A percentile compares a stretch with the other conserved stretches of the same genome.
phyloP scores from a whole-genome alignment of 768 basidiomycete genomes.

The Trichaptum fuscoviolaceum region DNA sequence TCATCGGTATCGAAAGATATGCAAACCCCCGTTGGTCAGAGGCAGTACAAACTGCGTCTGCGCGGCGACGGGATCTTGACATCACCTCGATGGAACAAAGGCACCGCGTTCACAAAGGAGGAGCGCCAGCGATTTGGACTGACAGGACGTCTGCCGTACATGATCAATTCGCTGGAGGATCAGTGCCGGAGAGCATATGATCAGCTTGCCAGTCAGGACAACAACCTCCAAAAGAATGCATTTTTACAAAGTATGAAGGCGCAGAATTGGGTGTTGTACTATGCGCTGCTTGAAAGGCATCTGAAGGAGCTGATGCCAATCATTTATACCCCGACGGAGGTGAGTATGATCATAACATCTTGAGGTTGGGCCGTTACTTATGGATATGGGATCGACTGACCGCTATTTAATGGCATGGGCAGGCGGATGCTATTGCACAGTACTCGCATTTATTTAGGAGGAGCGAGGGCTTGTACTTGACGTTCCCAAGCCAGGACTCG shows the following conservation, averaged over 20 bases:
- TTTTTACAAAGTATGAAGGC: slow-evolving; percentile 73
- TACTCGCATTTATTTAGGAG: slow-evolving; percentile 83
- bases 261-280: slow-evolving; percentile 83
- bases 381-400: no score
- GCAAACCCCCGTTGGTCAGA: not conserved
- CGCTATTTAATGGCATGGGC: slow-evolving; percentile 8
- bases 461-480: slow-evolving; percentile 72
- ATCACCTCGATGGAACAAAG: slow-evolving; percentile 71
- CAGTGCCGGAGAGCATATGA: slow-evolving; percentile 72
- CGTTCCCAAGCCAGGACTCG: slow-evolving; percentile 50
- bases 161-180: slow-evolving; percentile 63
- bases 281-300: slow-evolving; percentile 53
- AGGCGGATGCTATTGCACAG: slow-evolving; percentile 78
- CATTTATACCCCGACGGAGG: slow-evolving; percentile 81
- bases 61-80: slow-evolving; percentile 59
- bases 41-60: slow-evolving; percentile 21
- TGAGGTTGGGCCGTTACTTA: no score
- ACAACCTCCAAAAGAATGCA: slow-evolving; percentile 57
- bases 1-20: not conserved
- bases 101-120: slow-evolving; percentile 62
- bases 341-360: slow-evolving; percentile 21
- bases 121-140: slow-evolving; percentile 72
- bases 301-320: slow-evolving; percentile 59
- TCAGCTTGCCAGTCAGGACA: slow-evolving; percentile 40
- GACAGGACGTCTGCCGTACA: slow-evolving; percentile 42